Evolutionary conservation across 345 rosid genomes (phyloP), one percentile per base, ranked within the genome.

Genomic region (Arabidopsis arenosa): DNA sequence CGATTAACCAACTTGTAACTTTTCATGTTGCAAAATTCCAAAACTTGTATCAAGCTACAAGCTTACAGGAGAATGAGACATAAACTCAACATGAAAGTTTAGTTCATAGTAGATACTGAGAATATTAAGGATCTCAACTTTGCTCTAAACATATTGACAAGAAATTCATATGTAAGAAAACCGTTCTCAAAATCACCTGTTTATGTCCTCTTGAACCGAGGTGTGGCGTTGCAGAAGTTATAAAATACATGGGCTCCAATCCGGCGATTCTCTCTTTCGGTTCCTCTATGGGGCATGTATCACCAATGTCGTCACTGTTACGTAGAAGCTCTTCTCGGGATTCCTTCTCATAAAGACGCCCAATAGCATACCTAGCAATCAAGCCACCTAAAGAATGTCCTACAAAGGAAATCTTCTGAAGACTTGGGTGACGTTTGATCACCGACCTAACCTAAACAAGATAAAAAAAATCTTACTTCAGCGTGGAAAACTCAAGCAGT

Each of bases 371-470:
- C 71, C 98, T 89, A 75, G 91, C 86, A 48, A 93, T 51, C 62
- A 93, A 79, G 58, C 98, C 98, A 71, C 98, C 98, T 74, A 93
- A 80, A 52, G 98, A 93, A 83, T 91, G 96, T 56, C 91, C 89
- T 32, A 93, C 68, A 78, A 91, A 87, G 56, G 97, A 93, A 56
- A 93, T 88, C 86, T 87, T 93, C 76, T 21, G 75, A 8, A 91
- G 80, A 66, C 77, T 71, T 13, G 90, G 87, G 66, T 86, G 85
- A 37, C 70, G 63, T 75, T 80, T 79, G 70, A 85, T 83, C 52
- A 93, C 94, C 5, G 81, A 75, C 68, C 79, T 64, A 59, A 91
- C 90, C 98, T 93, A 90, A 78, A 89, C 76, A n/a, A 79, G 48
- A 63, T 0, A 1, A 32, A 13, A 4, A 10, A 2, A 3, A 48